These are phyloP conservation scores for Syncephalastrum sp. DNA, from an alignment of 371 early-diverging fungal species.

Conservation along the genomic window DNA sequence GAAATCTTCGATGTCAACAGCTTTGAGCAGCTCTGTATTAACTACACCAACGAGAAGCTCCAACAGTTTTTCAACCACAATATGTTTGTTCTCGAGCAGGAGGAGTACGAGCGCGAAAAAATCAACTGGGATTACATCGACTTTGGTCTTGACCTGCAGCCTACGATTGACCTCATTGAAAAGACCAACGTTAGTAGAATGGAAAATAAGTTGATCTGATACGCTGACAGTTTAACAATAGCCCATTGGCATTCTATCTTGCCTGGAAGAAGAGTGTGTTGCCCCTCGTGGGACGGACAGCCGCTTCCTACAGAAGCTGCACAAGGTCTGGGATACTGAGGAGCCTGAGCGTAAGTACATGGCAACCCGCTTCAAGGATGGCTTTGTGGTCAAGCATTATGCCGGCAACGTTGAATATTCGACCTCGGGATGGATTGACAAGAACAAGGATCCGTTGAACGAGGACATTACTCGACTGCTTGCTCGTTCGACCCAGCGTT, in stretches of 20 bases:
- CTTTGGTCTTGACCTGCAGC: conserved; percentile 99
- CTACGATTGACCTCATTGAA: conserved; percentile 98
- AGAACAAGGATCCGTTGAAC: conserved; percentile 99
- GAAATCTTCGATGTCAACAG: conserved; percentile 98
- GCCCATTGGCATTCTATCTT: conserved; percentile 98
- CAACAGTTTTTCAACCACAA: conserved; percentile 99
- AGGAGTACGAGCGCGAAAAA: conserved; percentile 96
- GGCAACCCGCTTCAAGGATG: conserved; percentile 85
- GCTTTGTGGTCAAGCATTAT: conserved; percentile 96
- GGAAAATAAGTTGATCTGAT: not conserved
- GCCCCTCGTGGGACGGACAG: conserved; percentile 98
- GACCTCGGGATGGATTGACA: conserved; percentile 96
- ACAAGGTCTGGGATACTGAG: conserved; percentile 82
- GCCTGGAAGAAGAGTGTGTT: conserved; percentile 99
- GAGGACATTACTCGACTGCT: conserved; percentile 92
- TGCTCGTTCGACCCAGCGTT: conserved; percentile 80
- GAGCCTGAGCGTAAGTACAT: conserved; percentile 73
- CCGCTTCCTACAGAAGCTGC: conserved; percentile 94
- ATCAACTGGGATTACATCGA: conserved; percentile 99
- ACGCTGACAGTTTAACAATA: conserved; percentile 18
- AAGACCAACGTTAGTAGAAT: conserved; percentile 71
- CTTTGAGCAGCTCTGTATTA: conserved; percentile 99
- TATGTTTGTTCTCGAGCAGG: conserved; percentile 99
- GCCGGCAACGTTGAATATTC: conserved; percentile 98
- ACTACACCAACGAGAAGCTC: conserved; percentile 99